Evolutionary conservation across 129 eudicot species (phyloP), one percentile per base, ranked within the genome.

Genomic region (Cynara cardunculus): DNA sequence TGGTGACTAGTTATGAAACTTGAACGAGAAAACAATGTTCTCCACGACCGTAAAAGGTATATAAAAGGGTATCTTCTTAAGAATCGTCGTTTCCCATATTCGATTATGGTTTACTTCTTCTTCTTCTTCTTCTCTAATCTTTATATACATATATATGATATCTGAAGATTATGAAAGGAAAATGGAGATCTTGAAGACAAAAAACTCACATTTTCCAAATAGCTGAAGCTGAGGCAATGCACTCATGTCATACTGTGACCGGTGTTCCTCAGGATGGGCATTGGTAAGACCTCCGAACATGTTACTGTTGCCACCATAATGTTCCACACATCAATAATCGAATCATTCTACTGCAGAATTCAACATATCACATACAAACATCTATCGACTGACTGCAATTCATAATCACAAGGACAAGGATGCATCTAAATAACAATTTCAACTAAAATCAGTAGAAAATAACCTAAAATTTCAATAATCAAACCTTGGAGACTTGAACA

Each of bases 171-270:
- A 61, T 22, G 12, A 19, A 28, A 31, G 0, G 5, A 22, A 73
- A 14, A 25, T 3, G 28, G 0, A 68, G 7, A 65, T 62, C 7
- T 0, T 65, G 81, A n/a, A 30, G 19, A 2, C 18, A 16, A n/a
- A 49, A 78, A 73, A 82, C 91, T 88, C 84, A 90, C 95, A 82
- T 84, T 90, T 83, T n/a, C 84, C 84, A 59, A 89, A 89, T 66
- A 86, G 80, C 75, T 86, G 90, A 56, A 90, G 90, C 73, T 87
- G 92, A 53, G 95, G 86, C 81, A 90, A 78, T 41, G 86, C 56
- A 80, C 49, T 88, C 84, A 35, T 77, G 69, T 86, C 79, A 44
- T 80, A 88, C 9, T 78, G 90, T 41, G 81, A 44, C 13, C 74
- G 70, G 30, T 69, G 85, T 74, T 76, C 87, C 75, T 81, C 88